Evolutionary conservation across 106 monocot species (phyloP).

Genomic region (Platanthera zijinensis): DNA sequence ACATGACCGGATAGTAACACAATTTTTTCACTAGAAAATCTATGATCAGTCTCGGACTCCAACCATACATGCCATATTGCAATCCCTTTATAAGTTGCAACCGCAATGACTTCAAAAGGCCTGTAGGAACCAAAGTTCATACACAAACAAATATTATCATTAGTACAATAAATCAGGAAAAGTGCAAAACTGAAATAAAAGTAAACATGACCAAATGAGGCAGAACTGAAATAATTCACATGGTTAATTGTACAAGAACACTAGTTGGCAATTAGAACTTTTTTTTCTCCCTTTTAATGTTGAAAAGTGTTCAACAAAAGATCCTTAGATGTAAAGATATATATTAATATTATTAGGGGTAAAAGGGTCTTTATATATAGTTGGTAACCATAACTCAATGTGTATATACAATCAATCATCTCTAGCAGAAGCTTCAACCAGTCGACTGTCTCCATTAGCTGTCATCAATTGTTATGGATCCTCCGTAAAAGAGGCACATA

Average conservation of each 20-base stretch:
- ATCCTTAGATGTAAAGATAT: no score
- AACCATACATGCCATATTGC: conserved; percentile 84
- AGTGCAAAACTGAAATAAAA: neutral
- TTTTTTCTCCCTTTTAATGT: neutral
- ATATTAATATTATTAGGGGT: no score
- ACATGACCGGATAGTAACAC: conserved; percentile 79
- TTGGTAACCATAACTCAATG: no score
- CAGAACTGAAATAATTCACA: neutral
- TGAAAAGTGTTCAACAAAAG: neutral
- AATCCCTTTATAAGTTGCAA: conserved; percentile 85
- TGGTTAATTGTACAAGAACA: neutral
- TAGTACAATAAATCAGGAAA: neutral
- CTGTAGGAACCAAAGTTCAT: conserved; percentile 21
- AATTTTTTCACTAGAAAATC: conserved; percentile 58
- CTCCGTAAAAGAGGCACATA: no score
- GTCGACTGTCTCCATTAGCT: no score
- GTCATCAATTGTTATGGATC: no score
- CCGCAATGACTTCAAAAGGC: conserved; percentile 80
- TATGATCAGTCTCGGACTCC: conserved; percentile 48
- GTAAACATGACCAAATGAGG: neutral
- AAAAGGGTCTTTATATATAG: no score
- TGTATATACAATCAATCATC: no score
- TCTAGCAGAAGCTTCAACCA: no score
- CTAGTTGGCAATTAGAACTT: neutral
- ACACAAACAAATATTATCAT: neutral